A percentile compares a stretch with the other conserved stretches of the same genome.
Conservation (phyloP, 164 flowering plant genomes). For the Tetrastigma voinierianum region DNA sequence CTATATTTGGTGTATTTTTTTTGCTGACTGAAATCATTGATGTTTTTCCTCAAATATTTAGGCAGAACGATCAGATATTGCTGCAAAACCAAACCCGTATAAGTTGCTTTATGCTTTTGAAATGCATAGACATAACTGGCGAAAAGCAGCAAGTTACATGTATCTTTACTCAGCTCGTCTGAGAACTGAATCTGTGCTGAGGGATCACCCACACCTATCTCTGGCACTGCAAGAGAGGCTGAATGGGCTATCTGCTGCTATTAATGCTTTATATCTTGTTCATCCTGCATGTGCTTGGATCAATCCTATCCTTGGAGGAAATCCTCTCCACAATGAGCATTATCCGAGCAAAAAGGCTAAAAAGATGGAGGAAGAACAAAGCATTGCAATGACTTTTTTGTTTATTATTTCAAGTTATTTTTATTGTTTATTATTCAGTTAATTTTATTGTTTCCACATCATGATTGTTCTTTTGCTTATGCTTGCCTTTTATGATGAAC, state of each 20-base stretch:
- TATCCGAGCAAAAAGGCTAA: slow-evolving; percentile 74
- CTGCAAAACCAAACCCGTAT: slow-evolving; percentile 66
- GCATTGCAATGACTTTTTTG: slow-evolving; percentile 5
- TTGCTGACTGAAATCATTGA: slow-evolving; percentile 1
- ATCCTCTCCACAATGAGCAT: slow-evolving; percentile 27
- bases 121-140: slow-evolving; percentile 85
- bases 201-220: slow-evolving; percentile 49
- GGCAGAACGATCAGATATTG: slow-evolving; percentile 87
- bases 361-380: slow-evolving; percentile 38
- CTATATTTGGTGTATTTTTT: background rate
- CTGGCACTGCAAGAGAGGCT: slow-evolving; percentile 68
- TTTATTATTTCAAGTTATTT: no score
- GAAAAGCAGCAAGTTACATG: slow-evolving; percentile 82
- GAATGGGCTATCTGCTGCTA: slow-evolving; percentile 77
- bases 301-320: slow-evolving; percentile 49
- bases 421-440: slow-evolving; percentile 3
- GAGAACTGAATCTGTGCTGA: slow-evolving; percentile 48
- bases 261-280: slow-evolving; percentile 88
- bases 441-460: background rate
- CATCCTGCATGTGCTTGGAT: slow-evolving; percentile 83
- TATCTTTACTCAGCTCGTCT: slow-evolving; percentile 70
- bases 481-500: background rate
- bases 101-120: slow-evolving; percentile 92
- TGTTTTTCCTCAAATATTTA: slow-evolving; percentile 22
- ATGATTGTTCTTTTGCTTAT: background rate